Conservation (phyloP, 108 stramenopile genomes). For the Nitzschia sp. region DNA sequence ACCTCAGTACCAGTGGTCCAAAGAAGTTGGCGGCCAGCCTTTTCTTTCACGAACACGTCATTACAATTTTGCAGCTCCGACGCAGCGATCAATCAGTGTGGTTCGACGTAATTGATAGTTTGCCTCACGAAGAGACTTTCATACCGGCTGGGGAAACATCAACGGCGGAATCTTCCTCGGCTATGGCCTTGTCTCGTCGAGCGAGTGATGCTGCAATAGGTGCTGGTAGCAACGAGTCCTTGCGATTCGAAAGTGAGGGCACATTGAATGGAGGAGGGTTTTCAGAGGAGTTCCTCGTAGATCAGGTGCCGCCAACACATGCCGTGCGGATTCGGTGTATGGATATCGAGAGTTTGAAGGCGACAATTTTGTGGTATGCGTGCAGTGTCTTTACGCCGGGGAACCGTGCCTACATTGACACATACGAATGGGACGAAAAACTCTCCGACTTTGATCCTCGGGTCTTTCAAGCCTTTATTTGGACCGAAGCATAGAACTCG, state of each 20-base stretch:
- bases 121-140: constrained; percentile 62
- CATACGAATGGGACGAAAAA: constrained; percentile 76
- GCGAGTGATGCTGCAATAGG: neutral
- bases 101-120: constrained; percentile 78
- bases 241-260: neutral
- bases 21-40: constrained; percentile 61
- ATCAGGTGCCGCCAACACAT: constrained; percentile 1
- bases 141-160: constrained; percentile 35
- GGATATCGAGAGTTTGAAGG: constrained; percentile 47
- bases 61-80: constrained; percentile 80
- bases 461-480: constrained; percentile 89
- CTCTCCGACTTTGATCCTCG: constrained; percentile 88
- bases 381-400: constrained; percentile 66
- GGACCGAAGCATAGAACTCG: constrained; percentile 42
- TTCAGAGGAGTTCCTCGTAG: neutral
- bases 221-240: neutral
- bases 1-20: constrained; percentile 10
- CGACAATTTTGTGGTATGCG: constrained; percentile 73
- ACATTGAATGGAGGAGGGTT: neutral
- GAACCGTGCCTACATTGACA: constrained; percentile 73
- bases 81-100: constrained; percentile 7
- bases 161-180: neutral
- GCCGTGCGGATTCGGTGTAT: constrained; percentile 39
- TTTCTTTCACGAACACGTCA: constrained; percentile 90
- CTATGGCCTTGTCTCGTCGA: neutral